Evolutionary conservation across 176 grass and related monocot genomes (phyloP).

Genomic region (Oryza nivara): DNA sequence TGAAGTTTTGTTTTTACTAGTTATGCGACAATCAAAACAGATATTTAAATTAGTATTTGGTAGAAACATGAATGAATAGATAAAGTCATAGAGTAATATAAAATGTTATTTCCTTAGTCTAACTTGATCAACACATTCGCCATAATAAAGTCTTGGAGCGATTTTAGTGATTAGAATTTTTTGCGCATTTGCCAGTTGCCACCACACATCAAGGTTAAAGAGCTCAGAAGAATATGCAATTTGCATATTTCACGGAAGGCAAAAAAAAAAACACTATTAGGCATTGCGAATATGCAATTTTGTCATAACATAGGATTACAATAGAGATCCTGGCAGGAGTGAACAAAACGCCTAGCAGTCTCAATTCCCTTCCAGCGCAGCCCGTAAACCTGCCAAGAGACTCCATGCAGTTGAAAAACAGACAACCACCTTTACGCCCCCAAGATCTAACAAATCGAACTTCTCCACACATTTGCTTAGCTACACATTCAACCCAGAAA

Average conservation of each 20-base stretch:
- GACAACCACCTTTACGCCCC: constrained; percentile 1
- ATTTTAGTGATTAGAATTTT: background rate
- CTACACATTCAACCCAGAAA: constrained; percentile 25
- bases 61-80: no score
- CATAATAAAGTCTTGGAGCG: background rate
- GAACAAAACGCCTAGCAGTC: constrained; percentile 21
- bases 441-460: constrained; percentile 24
- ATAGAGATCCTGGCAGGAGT: background rate
- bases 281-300: constrained; percentile 27
- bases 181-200: background rate
- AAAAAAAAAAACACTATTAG: constrained; percentile 12
- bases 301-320: constrained; percentile 46
- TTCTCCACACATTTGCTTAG: constrained; percentile 31
- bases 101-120: no score
- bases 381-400: background rate
- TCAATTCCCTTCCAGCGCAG: background rate
- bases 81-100: no score
- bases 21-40: no score
- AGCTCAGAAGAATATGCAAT: background rate
- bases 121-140: no score
- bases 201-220: background rate
- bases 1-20: no score
- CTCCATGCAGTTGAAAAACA: background rate
- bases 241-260: background rate
- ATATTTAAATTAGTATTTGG: no score